Conservation (phyloP, 192 early-diverging fungal species). For the Coemansia sp. region DNA sequence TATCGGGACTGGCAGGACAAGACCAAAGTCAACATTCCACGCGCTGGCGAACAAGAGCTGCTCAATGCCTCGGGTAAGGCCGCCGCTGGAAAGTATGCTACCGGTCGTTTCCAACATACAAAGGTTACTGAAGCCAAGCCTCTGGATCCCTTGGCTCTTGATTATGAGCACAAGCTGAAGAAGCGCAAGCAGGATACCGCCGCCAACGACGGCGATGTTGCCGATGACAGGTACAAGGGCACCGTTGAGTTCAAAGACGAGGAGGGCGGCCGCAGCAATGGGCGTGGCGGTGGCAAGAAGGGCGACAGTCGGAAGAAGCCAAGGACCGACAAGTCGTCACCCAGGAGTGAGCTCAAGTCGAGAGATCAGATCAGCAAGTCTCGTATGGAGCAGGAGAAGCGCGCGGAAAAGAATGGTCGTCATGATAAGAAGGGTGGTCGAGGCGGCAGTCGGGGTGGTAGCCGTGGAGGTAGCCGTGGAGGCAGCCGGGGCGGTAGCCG, state of each 20-base stretch:
- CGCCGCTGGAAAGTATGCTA: slow-evolving; percentile 48
- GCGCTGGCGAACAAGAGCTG: slow-evolving; percentile 85
- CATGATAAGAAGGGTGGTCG: slow-evolving; percentile 16
- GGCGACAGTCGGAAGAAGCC: slow-evolving; percentile 10
- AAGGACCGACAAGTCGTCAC: slow-evolving; percentile 22
- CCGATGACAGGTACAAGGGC: slow-evolving; percentile 42
- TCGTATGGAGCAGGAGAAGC: slow-evolving; percentile 65
- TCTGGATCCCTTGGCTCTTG: slow-evolving; percentile 63
- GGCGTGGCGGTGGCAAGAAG: slow-evolving; percentile 42
- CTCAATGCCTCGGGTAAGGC: slow-evolving; percentile 32
- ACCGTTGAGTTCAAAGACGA: slow-evolving; percentile 50
- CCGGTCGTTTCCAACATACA: slow-evolving; percentile 76
- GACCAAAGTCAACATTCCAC: slow-evolving; percentile 76
- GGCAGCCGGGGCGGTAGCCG: background rate
- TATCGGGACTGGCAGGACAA: slow-evolving; percentile 93
- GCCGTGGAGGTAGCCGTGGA: slow-evolving; percentile 5
- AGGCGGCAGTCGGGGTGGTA: slow-evolving; percentile 1
- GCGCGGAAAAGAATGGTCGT: slow-evolving; percentile 64
- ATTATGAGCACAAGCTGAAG: slow-evolving; percentile 68
- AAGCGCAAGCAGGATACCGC: slow-evolving; percentile 58
- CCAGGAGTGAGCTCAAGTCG: slow-evolving; percentile 77
- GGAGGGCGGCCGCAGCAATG: slow-evolving; percentile 16
- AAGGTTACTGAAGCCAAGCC: slow-evolving; percentile 70
- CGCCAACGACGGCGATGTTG: slow-evolving; percentile 18
- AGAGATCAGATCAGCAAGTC: slow-evolving; percentile 79